Percentiles rank a stretch among this genome's conserved stretches.
phyloP scores from a whole-genome alignment of 2,329 filamentous ascomycete genomes.

The Diaporthe longicolla region DNA sequence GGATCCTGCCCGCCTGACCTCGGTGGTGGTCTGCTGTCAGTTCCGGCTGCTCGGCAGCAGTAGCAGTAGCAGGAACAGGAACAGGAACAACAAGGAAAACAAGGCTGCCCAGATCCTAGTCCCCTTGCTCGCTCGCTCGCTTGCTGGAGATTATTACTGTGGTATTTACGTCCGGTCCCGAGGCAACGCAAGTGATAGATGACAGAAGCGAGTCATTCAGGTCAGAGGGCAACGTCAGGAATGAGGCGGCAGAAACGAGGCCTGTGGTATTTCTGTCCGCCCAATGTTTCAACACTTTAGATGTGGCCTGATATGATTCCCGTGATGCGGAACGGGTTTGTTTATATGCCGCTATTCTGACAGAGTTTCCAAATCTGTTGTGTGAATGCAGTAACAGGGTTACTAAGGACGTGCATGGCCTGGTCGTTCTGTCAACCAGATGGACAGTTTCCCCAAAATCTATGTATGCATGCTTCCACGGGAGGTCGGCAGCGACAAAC shows the following conservation, averaged over 20 bases:
- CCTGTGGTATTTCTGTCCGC: slow-evolving; percentile 26
- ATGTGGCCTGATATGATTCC: background rate
- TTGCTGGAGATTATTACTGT: slow-evolving; percentile 9
- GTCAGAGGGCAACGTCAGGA: background rate
- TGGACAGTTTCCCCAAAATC: too few species aligned
- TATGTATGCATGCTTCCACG: too few species aligned
- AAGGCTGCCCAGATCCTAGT: background rate
- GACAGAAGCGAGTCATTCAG: slow-evolving; percentile 17
- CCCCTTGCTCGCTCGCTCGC: background rate
- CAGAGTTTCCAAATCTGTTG: background rate
- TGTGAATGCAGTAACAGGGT: background rate
- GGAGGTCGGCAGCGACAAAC: too few species aligned
- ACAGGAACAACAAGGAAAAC: background rate
- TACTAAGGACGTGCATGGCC: too few species aligned
- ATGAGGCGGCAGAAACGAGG: background rate
- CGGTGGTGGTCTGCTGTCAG: too few species aligned
- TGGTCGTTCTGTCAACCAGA: too few species aligned
- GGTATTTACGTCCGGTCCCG: background rate
- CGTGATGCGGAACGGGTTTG: too few species aligned
- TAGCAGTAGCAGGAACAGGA: background rate
- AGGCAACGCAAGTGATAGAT: background rate
- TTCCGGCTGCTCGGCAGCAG: background rate
- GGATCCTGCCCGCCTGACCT: background rate
- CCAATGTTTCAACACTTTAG: slow-evolving; percentile 6
- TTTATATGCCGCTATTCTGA: background rate